phyloP scores from a whole-genome alignment of 73 alveolate species.

The Effrenium voratum region DNA sequence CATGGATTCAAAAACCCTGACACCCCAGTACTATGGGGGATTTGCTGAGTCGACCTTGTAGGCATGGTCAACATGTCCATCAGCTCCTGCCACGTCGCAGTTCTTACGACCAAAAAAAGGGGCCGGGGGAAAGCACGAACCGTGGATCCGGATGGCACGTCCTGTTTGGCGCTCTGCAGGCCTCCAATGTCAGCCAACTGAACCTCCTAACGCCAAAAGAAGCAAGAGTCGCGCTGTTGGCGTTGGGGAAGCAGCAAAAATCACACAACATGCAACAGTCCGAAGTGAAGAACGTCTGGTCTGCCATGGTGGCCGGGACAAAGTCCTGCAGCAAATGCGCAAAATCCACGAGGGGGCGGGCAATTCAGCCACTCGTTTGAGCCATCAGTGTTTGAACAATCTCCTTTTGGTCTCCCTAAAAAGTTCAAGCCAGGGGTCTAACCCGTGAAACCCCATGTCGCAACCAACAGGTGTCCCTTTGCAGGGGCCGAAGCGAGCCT shows the following conservation, averaged over 20 bases:
- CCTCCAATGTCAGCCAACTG: conserved; percentile 59
- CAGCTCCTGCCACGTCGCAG: conserved; percentile 27
- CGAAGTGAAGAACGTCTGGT: conserved; percentile 91
- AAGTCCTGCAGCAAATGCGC: too few relatives aligned
- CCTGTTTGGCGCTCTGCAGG: conserved; percentile 58
- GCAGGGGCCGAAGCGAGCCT: too few relatives aligned
- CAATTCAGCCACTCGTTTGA: too few relatives aligned
- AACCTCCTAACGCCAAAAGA: background rate
- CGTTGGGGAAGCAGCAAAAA: too few relatives aligned
- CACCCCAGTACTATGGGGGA: background rate
- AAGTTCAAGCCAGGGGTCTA: too few relatives aligned
- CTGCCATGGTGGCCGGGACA: conserved; percentile 93
- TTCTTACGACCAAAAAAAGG: background rate
- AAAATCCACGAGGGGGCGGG: too few relatives aligned
- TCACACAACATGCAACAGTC: background rate
- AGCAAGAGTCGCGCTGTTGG: background rate
- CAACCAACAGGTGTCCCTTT: too few relatives aligned
- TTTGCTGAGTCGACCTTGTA: conserved; percentile 11
- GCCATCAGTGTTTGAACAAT: too few relatives aligned
- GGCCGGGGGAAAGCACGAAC: background rate
- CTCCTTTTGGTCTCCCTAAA: too few relatives aligned
- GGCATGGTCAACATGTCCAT: conserved; percentile 93
- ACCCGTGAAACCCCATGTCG: too few relatives aligned
- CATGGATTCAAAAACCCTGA: too few relatives aligned
- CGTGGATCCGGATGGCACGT: background rate